Conservation (phyloP, 805 yeast genomes). For the Blastobotrys muscicola region DNA sequence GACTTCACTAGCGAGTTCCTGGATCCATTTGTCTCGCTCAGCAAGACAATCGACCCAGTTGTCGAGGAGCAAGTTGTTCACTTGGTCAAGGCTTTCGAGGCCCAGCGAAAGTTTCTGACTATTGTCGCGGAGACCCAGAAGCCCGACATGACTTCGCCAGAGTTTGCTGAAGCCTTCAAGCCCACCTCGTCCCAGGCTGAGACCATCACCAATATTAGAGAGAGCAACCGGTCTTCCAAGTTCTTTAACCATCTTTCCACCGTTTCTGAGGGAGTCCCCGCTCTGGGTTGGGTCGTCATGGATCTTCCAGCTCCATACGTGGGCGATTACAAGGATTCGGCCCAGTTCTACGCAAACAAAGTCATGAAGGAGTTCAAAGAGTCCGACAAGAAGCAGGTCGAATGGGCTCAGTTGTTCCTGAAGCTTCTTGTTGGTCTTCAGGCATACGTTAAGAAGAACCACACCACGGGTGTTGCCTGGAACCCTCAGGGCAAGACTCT, state of each 20-base stretch:
- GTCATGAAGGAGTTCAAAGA: constrained; percentile 78
- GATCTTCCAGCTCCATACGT: constrained; percentile 61
- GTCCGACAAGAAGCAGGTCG: constrained; percentile 53
- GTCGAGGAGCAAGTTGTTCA: constrained; percentile 39
- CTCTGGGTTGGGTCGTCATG: constrained; percentile 81
- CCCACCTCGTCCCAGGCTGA: constrained; percentile 61
- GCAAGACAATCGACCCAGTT: constrained; percentile 45
- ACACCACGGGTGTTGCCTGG: constrained; percentile 83
- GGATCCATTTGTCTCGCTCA: constrained; percentile 48
- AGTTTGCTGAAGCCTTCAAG: constrained; percentile 44
- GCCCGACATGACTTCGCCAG: constrained; percentile 32
- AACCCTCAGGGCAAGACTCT: constrained; percentile 50
- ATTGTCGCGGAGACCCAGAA: constrained; percentile 53
- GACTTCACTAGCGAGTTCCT: constrained; percentile 42
- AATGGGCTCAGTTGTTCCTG: constrained; percentile 70
- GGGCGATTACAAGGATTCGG: constrained; percentile 79
- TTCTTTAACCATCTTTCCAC: constrained; percentile 67
- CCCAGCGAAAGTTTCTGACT: constrained; percentile 49
- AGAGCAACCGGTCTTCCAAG: constrained; percentile 59
- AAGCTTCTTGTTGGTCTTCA: constrained; percentile 60
- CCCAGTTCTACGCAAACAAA: constrained; percentile 91
- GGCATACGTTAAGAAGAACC: constrained; percentile 64
- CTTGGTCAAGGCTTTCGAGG: constrained; percentile 41
- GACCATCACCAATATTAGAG: constrained; percentile 56
- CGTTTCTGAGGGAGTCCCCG: constrained; percentile 81